phyloP scores from a whole-genome alignment of 345 rosid species.

The Salix caprea region DNA sequence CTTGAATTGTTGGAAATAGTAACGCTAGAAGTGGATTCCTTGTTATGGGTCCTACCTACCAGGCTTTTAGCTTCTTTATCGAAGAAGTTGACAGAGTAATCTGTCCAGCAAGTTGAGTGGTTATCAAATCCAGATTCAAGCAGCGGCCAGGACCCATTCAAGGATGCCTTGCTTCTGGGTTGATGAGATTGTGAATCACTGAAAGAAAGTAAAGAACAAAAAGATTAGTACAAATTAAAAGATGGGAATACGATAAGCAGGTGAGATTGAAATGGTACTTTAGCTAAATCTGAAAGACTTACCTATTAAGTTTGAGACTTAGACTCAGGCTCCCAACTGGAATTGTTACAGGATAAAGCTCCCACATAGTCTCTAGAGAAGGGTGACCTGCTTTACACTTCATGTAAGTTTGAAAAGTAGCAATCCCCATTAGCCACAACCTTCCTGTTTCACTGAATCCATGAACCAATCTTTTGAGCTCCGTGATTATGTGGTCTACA shows the following conservation, averaged over 20 bases:
- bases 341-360: conserved; percentile 48
- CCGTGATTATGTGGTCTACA: conserved; percentile 50
- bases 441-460: conserved; percentile 37
- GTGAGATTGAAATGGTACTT: background rate
- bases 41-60: conserved; percentile 13
- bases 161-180: conserved; percentile 25
- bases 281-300: background rate
- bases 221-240: background rate
- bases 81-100: conserved; percentile 49
- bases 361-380: conserved; percentile 54
- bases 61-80: conserved; percentile 40
- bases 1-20: conserved; percentile 28
- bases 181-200: conserved; percentile 34
- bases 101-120: conserved; percentile 34
- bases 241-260: background rate
- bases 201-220: conserved; percentile 15
- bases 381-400: conserved; percentile 62
- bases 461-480: conserved; percentile 44
- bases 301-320: conserved; percentile 56
- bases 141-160: conserved; percentile 30
- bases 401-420: conserved; percentile 50
- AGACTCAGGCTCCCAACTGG: conserved; percentile 54
- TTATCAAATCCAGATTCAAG: conserved; percentile 26
- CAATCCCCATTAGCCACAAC: conserved; percentile 50
- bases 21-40: conserved; percentile 7